Conservation (phyloP, 352 stramenopile genomes). For the Peronospora belbahrii region DNA sequence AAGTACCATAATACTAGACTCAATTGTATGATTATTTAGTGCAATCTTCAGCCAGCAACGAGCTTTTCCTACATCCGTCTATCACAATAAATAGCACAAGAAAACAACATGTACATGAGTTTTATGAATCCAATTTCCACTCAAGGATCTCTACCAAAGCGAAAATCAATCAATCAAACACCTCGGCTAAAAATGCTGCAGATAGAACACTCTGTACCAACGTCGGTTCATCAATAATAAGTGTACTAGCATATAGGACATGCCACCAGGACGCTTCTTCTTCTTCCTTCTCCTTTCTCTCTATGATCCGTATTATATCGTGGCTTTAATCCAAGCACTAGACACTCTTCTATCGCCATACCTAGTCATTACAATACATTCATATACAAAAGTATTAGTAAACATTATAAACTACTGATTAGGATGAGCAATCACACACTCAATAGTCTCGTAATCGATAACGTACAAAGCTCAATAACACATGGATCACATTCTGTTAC, state of each 20-base stretch:
- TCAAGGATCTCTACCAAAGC: no score
- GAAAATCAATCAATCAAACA: conserved; percentile 10
- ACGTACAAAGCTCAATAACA: conserved; percentile 56
- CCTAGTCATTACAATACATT: no score
- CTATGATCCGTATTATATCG: conserved; percentile 31
- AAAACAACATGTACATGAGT: no score
- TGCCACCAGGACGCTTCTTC: conserved; percentile 70
- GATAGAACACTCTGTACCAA: conserved; percentile 61
- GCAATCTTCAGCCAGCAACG: conserved; percentile 75
- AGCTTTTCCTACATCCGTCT: conserved; percentile 59
- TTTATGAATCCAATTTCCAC: no score
- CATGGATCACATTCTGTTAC: conserved; percentile 51
- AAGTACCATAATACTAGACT: conserved; percentile 74
- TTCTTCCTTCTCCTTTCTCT: no score
- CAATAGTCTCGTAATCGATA: no score
- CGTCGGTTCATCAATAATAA: conserved; percentile 65
- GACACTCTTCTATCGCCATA: conserved; percentile 46
- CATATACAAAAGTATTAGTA: no score
- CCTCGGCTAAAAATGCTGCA: conserved; percentile 58
- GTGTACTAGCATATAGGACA: conserved; percentile 60
- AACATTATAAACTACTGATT: no score
- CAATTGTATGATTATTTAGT: conserved; percentile 71
- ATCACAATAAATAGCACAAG: neutral
- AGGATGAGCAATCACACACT: no score
- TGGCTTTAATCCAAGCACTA: conserved; percentile 50